Evolutionary conservation across 805 yeast species (phyloP).

Genomic region (Diddensiella caesifluorescens): DNA sequence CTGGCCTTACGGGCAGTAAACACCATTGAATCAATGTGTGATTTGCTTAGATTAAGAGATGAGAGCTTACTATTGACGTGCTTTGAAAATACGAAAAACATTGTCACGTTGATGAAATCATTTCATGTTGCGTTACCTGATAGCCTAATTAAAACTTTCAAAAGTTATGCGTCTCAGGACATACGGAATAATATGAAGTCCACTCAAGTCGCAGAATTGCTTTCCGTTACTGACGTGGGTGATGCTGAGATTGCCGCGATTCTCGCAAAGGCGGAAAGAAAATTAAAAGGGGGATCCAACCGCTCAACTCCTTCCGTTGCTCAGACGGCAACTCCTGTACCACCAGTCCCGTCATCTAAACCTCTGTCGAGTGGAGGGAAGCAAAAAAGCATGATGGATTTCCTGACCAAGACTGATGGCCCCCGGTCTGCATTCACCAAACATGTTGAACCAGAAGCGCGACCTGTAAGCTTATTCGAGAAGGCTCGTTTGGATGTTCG

Average conservation of each 20-base stretch:
- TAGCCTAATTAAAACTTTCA: conserved; percentile 49
- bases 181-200: conserved; percentile 65
- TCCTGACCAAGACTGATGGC: no score
- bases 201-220: conserved; percentile 58
- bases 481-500: conserved; percentile 20
- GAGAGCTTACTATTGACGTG: conserved; percentile 65
- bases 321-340: no score
- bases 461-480: conserved; percentile 16
- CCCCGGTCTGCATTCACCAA: no score
- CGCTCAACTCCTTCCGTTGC: no score
- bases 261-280: conserved; percentile 7
- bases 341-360: no score
- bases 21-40: conserved; percentile 64
- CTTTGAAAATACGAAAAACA: conserved; percentile 41
- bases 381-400: conserved; percentile 9
- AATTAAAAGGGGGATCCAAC: no score
- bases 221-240: conserved; percentile 28
- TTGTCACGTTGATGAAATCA: conserved; percentile 28
- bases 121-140: conserved; percentile 45
- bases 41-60: conserved; percentile 82
- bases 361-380: no score
- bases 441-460: conserved; percentile 11
- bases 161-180: conserved; percentile 41
- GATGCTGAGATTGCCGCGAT: conserved; percentile 17
- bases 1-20: conserved; percentile 39